Evolutionary conservation across 2,329 filamentous ascomycete genomes (phyloP).

Genomic region (Ophioceras dolichostomum): DNA sequence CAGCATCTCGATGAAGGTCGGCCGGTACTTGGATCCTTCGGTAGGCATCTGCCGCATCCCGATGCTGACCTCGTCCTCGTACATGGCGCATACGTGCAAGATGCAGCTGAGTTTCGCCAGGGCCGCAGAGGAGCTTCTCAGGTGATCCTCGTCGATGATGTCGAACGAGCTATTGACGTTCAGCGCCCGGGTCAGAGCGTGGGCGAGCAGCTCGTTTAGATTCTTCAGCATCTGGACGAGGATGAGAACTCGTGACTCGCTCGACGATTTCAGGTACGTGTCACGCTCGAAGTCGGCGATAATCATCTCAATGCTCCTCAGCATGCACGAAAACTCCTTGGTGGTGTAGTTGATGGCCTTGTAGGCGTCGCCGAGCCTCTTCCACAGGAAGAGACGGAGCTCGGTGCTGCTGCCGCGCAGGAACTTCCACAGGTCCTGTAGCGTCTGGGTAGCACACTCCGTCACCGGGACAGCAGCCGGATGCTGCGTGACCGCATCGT

Average conservation of each 20-base stretch:
- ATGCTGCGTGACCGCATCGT: not conserved
- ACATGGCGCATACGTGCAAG: slow-evolving; percentile 67
- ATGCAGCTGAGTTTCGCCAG: slow-evolving; percentile 61
- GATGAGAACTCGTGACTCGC: slow-evolving; percentile 54
- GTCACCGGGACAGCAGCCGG: slow-evolving; percentile 24
- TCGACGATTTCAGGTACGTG: slow-evolving; percentile 45
- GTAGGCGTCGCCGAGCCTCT: slow-evolving; percentile 82
- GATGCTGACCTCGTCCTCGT: slow-evolving; percentile 75
- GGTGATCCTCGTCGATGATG: slow-evolving; percentile 68
- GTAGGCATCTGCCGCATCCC: slow-evolving; percentile 50
- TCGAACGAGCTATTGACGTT: slow-evolving; percentile 64
- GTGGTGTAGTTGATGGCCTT: slow-evolving; percentile 71
- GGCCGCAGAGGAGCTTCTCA: slow-evolving; percentile 60
- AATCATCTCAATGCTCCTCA: slow-evolving; percentile 78
- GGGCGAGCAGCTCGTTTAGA: slow-evolving; percentile 63
- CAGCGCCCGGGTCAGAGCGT: slow-evolving; percentile 55
- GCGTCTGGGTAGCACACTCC: slow-evolving; percentile 40
- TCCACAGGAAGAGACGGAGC: slow-evolving; percentile 79
- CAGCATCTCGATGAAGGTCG: slow-evolving; percentile 53
- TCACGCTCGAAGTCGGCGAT: slow-evolving; percentile 50
- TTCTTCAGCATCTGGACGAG: slow-evolving; percentile 66
- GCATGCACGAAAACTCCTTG: slow-evolving; percentile 77
- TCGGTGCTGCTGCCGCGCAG: slow-evolving; percentile 71
- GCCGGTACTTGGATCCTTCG: too few relatives aligned
- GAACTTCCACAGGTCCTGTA: slow-evolving; percentile 76